phyloP scores from a whole-genome alignment of 345 rosid genomes.

The Acer yangbiense region DNA sequence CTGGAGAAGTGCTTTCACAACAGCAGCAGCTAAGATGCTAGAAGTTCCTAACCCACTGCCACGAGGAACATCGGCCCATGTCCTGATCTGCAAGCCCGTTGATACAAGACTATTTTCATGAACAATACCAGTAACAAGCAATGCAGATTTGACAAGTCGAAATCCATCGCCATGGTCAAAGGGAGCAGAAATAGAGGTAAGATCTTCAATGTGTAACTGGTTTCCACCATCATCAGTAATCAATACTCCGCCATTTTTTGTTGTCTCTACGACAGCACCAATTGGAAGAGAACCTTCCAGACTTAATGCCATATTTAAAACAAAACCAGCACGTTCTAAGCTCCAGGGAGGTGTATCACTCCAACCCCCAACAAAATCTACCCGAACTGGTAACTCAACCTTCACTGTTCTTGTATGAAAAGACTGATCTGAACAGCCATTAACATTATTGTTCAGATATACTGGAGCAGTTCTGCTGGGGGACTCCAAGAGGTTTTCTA shows the following conservation, averaged over 20 bases:
- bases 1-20: constrained; percentile 84
- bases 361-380: constrained; percentile 98
- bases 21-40: constrained; percentile 96
- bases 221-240: constrained; percentile 78
- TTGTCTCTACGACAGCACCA: constrained; percentile 79
- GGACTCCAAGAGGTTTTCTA: constrained; percentile 68
- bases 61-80: constrained; percentile 96
- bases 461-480: constrained; percentile 29
- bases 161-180: constrained; percentile 68
- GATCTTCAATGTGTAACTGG: constrained; percentile 51
- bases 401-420: constrained; percentile 54
- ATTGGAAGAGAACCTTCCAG: constrained; percentile 86
- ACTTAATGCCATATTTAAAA: constrained; percentile 88
- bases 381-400: constrained; percentile 88
- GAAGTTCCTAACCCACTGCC: constrained; percentile 99
- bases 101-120: constrained; percentile 45
- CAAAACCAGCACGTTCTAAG: constrained; percentile 93
- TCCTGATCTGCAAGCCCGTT: constrained; percentile 62
- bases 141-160: constrained; percentile 87
- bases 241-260: constrained; percentile 52
- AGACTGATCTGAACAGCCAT: constrained; percentile 29
- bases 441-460: constrained; percentile 27
- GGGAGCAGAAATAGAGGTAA: constrained; percentile 57
- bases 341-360: constrained; percentile 99
- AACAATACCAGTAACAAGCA: constrained; percentile 72